phyloP scores from a whole-genome alignment of 106 monocot species.

The Dendrobium officinale region DNA sequence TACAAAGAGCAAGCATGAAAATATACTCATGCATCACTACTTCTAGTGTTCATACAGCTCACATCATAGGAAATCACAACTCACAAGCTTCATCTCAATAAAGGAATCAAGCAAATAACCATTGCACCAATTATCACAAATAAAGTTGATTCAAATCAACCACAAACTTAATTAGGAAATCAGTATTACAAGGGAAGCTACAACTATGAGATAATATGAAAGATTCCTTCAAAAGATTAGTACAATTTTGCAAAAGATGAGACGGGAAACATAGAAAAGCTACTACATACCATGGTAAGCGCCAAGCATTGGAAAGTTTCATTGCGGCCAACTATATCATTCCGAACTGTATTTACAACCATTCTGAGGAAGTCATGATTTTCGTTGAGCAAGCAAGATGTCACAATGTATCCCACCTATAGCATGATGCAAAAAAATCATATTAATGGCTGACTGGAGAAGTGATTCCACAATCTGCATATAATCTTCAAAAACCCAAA shows the following conservation, averaged over 20 bases:
- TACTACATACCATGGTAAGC: conserved; percentile 76
- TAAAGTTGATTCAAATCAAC: neutral
- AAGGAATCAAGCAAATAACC: neutral
- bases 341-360: conserved; percentile 93
- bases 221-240: conserved; percentile 2
- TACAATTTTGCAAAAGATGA: neutral
- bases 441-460: neutral
- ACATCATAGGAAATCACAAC: neutral
- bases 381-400: conserved; percentile 89
- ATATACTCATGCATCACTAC: neutral
- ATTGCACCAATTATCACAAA: neutral
- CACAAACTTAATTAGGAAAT: neutral
- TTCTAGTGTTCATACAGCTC: neutral
- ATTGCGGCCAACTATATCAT: conserved; percentile 97
- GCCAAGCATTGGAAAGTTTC: conserved; percentile 98
- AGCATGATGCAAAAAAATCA: conserved; percentile 4
- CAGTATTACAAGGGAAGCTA: neutral
- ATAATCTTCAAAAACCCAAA: neutral
- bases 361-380: conserved; percentile 92
- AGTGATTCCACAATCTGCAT: neutral
- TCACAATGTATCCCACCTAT: conserved; percentile 98
- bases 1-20: neutral
- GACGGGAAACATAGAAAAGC: neutral
- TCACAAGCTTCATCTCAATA: neutral
- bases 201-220: neutral